phyloP scores from a whole-genome alignment of 345 rosid genomes.

The Citrus unshiu region DNA sequence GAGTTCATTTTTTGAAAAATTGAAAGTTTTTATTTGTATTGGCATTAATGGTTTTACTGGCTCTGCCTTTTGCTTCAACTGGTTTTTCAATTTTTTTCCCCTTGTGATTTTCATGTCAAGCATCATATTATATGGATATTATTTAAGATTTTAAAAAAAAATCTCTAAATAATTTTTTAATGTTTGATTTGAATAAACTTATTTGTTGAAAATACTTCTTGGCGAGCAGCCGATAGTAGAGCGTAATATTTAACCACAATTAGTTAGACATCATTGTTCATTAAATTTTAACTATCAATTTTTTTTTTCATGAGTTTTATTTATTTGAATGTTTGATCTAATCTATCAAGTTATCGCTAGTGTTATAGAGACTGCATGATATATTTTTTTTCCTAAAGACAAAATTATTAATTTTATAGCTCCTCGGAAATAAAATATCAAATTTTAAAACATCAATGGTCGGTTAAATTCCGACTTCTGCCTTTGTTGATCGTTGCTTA shows the following conservation, averaged over 20 bases:
- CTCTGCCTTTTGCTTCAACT: background rate
- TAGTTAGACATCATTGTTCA: too few species aligned
- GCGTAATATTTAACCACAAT: too few species aligned
- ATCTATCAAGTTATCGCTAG: background rate
- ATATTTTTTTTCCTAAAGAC: too few species aligned
- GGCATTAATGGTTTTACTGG: background rate
- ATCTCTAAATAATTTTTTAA: too few species aligned
- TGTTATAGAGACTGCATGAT: background rate
- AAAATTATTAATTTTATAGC: background rate
- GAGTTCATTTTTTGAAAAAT: background rate
- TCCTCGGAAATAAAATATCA: background rate
- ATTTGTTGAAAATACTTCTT: background rate
- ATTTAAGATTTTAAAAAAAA: too few species aligned
- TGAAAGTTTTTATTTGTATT: constrained; percentile 3
- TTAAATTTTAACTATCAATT: too few species aligned
- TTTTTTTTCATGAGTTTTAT: background rate
- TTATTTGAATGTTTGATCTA: background rate
- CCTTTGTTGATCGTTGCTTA: too few species aligned
- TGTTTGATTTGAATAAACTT: background rate
- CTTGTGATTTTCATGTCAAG: too few species aligned
- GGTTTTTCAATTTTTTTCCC: background rate
- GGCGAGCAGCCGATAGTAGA: background rate
- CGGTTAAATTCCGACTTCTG: too few species aligned
- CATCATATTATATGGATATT: too few species aligned
- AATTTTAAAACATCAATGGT: too few species aligned